Percentiles rank a stretch among this genome's conserved stretches.
Evolutionary conservation across 371 early-diverging fungal species (phyloP).

Genomic region (Mortierella sp.): DNA sequence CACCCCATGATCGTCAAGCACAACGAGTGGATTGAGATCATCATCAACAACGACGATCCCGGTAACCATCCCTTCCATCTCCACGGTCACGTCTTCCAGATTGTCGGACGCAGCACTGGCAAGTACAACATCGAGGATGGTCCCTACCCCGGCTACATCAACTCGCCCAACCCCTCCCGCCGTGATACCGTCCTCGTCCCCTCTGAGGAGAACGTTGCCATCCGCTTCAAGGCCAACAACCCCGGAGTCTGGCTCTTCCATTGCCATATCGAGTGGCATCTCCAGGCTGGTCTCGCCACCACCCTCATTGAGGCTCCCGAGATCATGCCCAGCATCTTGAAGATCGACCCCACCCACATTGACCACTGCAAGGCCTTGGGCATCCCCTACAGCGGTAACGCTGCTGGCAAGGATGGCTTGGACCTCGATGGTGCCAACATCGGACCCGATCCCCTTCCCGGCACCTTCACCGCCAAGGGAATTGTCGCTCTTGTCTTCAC

Average conservation of each 20-base stretch:
- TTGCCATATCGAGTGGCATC: slow-evolving; percentile 90
- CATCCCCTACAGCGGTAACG: slow-evolving; percentile 73
- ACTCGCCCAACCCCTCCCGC: slow-evolving; percentile 68
- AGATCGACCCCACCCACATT: slow-evolving; percentile 35
- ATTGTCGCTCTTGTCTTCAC: slow-evolving; percentile 79
- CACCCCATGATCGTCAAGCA: slow-evolving; percentile 68
- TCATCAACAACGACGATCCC: slow-evolving; percentile 76
- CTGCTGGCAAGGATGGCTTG: slow-evolving; percentile 73
- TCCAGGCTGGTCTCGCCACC: slow-evolving; percentile 71
- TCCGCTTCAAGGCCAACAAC: slow-evolving; percentile 82
- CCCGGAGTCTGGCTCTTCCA: slow-evolving; percentile 87
- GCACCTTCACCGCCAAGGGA: slow-evolving; percentile 76
- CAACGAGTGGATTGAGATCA: slow-evolving; percentile 65
- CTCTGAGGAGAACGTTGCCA: slow-evolving; percentile 67
- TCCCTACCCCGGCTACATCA: slow-evolving; percentile 47
- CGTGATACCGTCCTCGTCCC: slow-evolving; percentile 79
- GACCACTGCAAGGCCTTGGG: slow-evolving; percentile 69
- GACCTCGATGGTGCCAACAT: slow-evolving; percentile 67
- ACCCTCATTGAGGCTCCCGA: slow-evolving; percentile 81
- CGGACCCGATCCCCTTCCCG: slow-evolving; percentile 69
- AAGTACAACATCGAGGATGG: slow-evolving; percentile 45
- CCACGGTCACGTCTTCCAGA: slow-evolving; percentile 88
- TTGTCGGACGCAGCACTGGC: slow-evolving; percentile 66
- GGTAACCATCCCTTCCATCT: slow-evolving; percentile 86
- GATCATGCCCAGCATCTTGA: slow-evolving; percentile 57